Base-by-base conservation (phyloP, 805 yeast genomes). In the Clavispora fructus region DNA sequence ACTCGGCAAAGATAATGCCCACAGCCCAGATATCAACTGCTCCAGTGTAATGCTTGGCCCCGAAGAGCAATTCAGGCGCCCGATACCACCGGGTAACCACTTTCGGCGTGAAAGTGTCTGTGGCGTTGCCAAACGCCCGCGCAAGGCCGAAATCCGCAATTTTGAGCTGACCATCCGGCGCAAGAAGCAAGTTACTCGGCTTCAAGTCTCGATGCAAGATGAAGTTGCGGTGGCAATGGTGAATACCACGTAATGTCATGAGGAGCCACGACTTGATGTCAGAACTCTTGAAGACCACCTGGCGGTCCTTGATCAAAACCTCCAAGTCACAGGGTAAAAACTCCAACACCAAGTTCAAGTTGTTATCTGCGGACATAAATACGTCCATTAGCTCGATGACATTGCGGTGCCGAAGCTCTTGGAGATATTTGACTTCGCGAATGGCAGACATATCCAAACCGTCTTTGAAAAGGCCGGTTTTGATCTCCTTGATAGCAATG, bases 31-130 rank as follows among this genome's bases (percentile, higher is more conserved):
- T 64, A 51, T 72, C 77, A 6, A 72, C 67, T 0, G 76, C 75
- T 1, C 64, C 69, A 1, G 75, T 70, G 47, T 72, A 72, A 49
- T 72, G 75, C 35, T 67, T 61, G 13, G 75, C 73, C 0, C 76
- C 77, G 59, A 72, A 69, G 33, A 72, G 59, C 38, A 72, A 57
- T 53, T 72, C 77, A 0, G 77, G 99, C 0, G 98, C 96, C 45
- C 98, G 72, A 65, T 94, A 94, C 99, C 99, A 94, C 49, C 98
- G 70, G 2, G 99, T 94, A 1, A 94, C 99, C 4, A 94, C 99
- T 52, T 91, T 92, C 1, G 96, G 87, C 0, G 98, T 87, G 63
- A 94, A 70, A 39, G 75, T 78, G 52, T 86, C 94, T 48, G 81
- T 79, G 39, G 82, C 79, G 23, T 83, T 75, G 0, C 95, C 92